A percentile compares a stretch with the other conserved stretches of the same genome.
phyloP scores from a whole-genome alignment of 73 alveolate species.

The Stentor roeselii region DNA sequence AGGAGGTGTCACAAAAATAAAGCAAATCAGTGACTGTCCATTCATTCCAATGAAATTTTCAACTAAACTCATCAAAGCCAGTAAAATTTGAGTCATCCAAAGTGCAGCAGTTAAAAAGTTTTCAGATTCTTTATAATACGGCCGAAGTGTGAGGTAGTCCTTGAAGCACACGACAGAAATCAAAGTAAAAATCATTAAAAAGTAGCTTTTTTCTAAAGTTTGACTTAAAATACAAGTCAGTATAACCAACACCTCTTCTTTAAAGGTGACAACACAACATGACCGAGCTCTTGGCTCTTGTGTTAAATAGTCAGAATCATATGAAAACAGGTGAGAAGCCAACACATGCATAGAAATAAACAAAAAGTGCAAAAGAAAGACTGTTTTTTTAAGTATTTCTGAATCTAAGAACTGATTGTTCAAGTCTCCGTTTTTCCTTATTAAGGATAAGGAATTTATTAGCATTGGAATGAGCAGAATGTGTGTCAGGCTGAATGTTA shows the following conservation, averaged over 20 bases:
- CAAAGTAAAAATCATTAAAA: too few relatives aligned
- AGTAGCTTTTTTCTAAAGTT: background rate
- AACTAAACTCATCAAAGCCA: background rate
- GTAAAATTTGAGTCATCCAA: background rate
- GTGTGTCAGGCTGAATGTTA: too few relatives aligned
- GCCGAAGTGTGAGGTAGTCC: background rate
- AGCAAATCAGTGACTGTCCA: background rate
- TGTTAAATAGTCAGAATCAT: too few relatives aligned
- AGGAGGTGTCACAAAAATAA: background rate
- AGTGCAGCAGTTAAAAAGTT: background rate
- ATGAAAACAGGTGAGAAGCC: too few relatives aligned
- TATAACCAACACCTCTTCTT: too few relatives aligned
- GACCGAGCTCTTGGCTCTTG: slow-evolving; percentile 5
- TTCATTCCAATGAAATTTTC: background rate
- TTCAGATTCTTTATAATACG: background rate
- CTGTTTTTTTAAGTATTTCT: too few relatives aligned
- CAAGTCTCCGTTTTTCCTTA: too few relatives aligned
- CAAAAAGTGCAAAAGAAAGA: too few relatives aligned
- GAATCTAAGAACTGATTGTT: too few relatives aligned
- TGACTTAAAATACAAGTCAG: background rate
- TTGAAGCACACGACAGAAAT: background rate
- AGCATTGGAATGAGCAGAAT: too few relatives aligned
- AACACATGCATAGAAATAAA: too few relatives aligned
- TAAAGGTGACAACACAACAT: background rate
- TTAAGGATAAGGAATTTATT: too few relatives aligned